These are phyloP conservation scores for Atkinsonella texensis DNA, from an alignment of 2,329 filamentous ascomycete species.

Conservation along the genomic window DNA sequence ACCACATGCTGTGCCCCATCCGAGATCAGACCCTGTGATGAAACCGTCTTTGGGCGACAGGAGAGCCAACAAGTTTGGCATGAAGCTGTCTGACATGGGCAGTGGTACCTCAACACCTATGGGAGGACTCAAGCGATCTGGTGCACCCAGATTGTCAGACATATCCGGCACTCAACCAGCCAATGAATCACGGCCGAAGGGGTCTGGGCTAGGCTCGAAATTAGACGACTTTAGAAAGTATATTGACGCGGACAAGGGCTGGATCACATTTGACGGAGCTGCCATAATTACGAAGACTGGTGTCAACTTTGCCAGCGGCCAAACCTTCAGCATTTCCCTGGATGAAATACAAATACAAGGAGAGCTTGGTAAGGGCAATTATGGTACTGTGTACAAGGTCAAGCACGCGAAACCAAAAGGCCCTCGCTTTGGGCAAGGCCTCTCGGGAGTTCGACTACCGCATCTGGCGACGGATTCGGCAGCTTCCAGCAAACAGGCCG, in stretches of 20 bases:
- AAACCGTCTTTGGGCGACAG: conserved; percentile 54
- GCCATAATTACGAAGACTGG: conserved; percentile 80
- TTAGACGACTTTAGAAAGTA: conserved; percentile 59
- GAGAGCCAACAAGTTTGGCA: conserved; percentile 37
- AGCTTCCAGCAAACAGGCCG: conserved; percentile 17
- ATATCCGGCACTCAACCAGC: conserved; percentile 18
- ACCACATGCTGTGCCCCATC: conserved; percentile 36
- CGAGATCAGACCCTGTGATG: conserved; percentile 40
- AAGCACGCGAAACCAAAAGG: conserved; percentile 59
- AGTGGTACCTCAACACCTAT: conserved; percentile 16
- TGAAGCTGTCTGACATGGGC: conserved; percentile 47
- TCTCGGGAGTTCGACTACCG: conserved; percentile 33
- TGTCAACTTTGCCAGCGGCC: conserved; percentile 84
- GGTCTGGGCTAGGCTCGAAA: conserved; percentile 31
- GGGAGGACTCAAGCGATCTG: conserved; percentile 16
- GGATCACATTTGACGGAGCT: conserved; percentile 84
- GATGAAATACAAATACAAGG: conserved; percentile 90
- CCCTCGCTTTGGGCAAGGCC: conserved; percentile 46
- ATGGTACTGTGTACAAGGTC: conserved; percentile 96
- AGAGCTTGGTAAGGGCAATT: conserved; percentile 95
- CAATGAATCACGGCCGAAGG: conserved; percentile 19
- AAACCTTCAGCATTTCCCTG: conserved; percentile 83
- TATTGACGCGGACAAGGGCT: conserved; percentile 84
- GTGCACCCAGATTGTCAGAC: conserved; percentile 33
- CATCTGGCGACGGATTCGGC: conserved; percentile 25